phyloP scores from a whole-genome alignment of 2,329 filamentous ascomycete genomes.

The Cytospora leucostoma region DNA sequence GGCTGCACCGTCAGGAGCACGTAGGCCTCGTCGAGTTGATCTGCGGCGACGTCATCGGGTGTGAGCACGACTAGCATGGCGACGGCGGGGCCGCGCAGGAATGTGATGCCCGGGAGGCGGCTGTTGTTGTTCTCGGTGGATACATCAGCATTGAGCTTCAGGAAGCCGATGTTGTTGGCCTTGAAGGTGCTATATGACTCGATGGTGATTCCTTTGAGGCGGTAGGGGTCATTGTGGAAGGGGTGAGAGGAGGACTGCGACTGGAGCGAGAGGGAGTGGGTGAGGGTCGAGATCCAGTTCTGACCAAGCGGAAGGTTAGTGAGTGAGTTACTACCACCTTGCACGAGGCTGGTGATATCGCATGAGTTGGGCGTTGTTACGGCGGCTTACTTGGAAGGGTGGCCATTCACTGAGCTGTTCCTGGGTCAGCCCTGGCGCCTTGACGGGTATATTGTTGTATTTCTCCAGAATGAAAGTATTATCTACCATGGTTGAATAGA shows the following conservation, averaged over 20 bases:
- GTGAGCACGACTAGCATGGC: conserved; percentile 60
- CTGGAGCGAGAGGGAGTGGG: conserved; percentile 50
- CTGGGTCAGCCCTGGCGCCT: conserved; percentile 47
- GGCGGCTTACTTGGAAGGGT: conserved; percentile 50
- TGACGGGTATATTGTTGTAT: conserved; percentile 43
- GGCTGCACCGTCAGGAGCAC: conserved; percentile 62
- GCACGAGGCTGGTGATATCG: background rate
- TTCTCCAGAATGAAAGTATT: conserved; percentile 42
- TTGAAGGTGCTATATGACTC: conserved; percentile 58
- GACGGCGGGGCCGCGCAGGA: conserved; percentile 62
- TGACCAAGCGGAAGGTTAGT: conserved; percentile 29
- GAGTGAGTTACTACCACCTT: conserved; percentile 16
- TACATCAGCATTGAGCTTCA: conserved; percentile 55
- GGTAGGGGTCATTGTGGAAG: conserved; percentile 57
- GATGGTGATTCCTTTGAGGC: conserved; percentile 51
- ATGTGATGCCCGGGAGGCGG: conserved; percentile 53
- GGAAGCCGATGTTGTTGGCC: conserved; percentile 49
- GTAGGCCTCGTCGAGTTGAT: conserved; percentile 50
- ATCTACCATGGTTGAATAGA: background rate
- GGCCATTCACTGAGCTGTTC: conserved; percentile 49
- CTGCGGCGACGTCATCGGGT: conserved; percentile 48
- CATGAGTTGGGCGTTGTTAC: background rate
- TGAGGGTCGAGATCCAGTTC: conserved; percentile 53
- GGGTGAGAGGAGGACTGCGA: conserved; percentile 44
- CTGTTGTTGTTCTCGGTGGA: conserved; percentile 48